Evolutionary conservation across 495 filamentous ascomycete species (phyloP), one percentile per base, ranked within the genome.

Genomic region (Wilcoxina mikolae): DNA sequence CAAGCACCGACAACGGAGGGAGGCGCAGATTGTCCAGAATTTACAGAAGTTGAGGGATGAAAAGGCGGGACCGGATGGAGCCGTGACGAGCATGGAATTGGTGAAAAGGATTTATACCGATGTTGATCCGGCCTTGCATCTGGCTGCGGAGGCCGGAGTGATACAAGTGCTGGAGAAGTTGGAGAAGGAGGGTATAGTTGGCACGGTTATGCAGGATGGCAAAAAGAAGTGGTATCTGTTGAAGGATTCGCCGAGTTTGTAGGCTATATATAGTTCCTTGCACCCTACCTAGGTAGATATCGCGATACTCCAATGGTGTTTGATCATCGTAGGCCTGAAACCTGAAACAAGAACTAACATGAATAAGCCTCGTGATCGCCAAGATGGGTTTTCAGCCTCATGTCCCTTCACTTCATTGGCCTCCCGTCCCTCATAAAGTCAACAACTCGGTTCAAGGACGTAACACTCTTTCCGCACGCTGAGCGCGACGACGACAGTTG

Each of bases 61-160:
- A 68, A 65, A 4, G 69, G 73, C 44, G 56, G 54, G 11, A 58
- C 58, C 18, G 56, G 42, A 35, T 7, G 62, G 56, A 31, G 65
- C 58, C 0, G 87, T 81, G 81, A 82, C 78, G 20, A 70, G 79
- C 5, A 81, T 89, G 72, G 83, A 87, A 62, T 71, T 96, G 41
- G 93, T 96, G 24, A 83, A 84, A 68, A 69, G 80, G 23, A 84
- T 98, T 20, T 98, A 98, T 63, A 72, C 73, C 41, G 82, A 84
- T 67, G 78, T 93, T 4, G 78, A 83, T 3, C 81, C 83, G 66
- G 78, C 72, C 58, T 71, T 98, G 58, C 83, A 87, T 68, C 58
- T 73, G 26, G 79, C 90, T 15, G 87, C 85, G 3, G 80, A 79
- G 43, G 69, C 72, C 38, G 86, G 85, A 3, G 73, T 87, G 22